These are phyloP conservation scores for Juglanconis oblonga DNA, from an alignment of 2,329 filamentous ascomycete genomes.

Conservation along the genomic window DNA sequence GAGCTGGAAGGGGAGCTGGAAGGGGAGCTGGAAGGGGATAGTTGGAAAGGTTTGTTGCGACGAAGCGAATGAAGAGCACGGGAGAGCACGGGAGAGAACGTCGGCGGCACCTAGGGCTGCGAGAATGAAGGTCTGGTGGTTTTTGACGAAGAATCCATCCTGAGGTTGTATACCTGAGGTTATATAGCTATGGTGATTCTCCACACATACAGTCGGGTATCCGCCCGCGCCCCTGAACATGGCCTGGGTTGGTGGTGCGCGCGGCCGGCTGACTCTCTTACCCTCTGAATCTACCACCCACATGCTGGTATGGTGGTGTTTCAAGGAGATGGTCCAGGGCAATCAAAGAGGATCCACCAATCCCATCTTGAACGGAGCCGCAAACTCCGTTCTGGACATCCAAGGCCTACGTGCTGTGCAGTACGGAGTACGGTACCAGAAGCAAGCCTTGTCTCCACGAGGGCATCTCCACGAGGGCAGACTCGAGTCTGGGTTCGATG, in stretches of 20 bases:
- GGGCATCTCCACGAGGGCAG: too few relatives aligned
- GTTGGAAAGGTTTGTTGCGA: neutral
- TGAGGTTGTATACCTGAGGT: neutral
- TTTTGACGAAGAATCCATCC: neutral
- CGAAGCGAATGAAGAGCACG: neutral
- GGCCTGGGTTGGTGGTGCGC: neutral
- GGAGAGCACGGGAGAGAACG: neutral
- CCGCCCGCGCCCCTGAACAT: slow-evolving; percentile 4
- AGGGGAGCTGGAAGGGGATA: neutral
- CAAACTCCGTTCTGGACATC: neutral
- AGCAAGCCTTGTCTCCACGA: too few relatives aligned
- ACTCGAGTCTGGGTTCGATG: neutral
- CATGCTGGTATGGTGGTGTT: slow-evolving; percentile 9
- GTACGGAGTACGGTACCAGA: too few relatives aligned
- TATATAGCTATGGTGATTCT: slow-evolving; percentile 5
- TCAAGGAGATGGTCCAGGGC: slow-evolving; percentile 9
- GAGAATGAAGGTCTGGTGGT: neutral
- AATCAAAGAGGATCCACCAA: slow-evolving; percentile 15
- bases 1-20: neutral
- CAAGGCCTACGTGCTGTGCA: too few relatives aligned
- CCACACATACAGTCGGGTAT: neutral
- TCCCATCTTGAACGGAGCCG: slow-evolving; percentile 8
- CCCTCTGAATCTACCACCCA: neutral
- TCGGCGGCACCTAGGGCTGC: slow-evolving; percentile 4
- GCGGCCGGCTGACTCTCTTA: neutral